phyloP scores from a whole-genome alignment of 768 basidiomycete species.

The Termitomyces sp. region DNA sequence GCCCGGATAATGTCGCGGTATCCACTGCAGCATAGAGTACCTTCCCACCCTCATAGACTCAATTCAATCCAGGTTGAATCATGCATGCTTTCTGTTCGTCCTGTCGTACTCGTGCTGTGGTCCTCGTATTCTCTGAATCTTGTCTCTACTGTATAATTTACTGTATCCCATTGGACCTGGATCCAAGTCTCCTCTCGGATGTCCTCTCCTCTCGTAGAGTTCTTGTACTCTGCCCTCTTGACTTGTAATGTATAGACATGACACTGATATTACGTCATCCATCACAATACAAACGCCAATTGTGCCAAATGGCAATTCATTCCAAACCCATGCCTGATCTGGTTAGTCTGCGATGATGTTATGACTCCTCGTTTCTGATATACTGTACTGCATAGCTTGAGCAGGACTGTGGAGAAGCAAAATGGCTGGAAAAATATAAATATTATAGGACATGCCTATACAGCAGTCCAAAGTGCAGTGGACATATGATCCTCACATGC shows the following conservation, averaged over 20 bases:
- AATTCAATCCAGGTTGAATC: neutral
- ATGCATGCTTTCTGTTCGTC: neutral
- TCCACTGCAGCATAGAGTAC: constrained; percentile 2
- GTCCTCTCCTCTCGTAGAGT: neutral
- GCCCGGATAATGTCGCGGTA: constrained; percentile 36
- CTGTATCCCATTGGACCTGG: neutral
- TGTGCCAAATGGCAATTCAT: neutral
- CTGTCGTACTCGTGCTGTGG: neutral
- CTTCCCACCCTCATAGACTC: neutral
- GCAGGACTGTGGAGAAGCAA: too few relatives aligned
- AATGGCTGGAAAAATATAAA: too few relatives aligned
- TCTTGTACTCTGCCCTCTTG: neutral
- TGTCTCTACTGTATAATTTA: neutral
- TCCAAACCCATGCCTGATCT: neutral
- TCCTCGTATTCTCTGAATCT: neutral
- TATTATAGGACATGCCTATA: too few relatives aligned
- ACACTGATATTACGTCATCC: neutral
- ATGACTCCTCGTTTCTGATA: too few relatives aligned
- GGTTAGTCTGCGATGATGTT: too few relatives aligned
- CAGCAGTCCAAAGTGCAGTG: too few relatives aligned
- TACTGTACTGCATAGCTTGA: too few relatives aligned
- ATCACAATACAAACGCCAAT: neutral
- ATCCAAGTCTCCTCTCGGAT: neutral
- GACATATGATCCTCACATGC: too few relatives aligned
- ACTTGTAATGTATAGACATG: neutral